A percentile compares a stretch with the other conserved stretches of the same genome.
Evolutionary conservation across 768 basidiomycete genomes (phyloP).

Genomic region (Favolaschia claudopus): DNA sequence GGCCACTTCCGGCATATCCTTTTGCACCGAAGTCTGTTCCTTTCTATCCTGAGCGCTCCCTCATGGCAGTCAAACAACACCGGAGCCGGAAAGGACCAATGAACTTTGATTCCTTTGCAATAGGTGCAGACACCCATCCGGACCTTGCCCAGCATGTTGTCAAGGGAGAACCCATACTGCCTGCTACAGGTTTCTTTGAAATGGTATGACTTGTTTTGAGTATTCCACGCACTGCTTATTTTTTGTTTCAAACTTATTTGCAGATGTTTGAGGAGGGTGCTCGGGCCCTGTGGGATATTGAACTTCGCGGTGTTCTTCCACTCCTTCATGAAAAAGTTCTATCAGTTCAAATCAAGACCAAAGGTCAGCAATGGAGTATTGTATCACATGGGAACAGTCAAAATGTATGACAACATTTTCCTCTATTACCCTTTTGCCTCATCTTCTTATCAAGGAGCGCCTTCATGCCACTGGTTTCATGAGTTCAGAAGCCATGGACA

Average conservation of each 20-base stretch:
- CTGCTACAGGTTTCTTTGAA: slow-evolving; percentile 46
- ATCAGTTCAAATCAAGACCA: slow-evolving; percentile 24
- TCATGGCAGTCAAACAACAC: slow-evolving; percentile 28
- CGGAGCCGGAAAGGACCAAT: slow-evolving; percentile 42
- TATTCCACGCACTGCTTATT: too few species aligned
- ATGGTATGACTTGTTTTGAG: slow-evolving; percentile 36
- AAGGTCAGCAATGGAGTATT: slow-evolving; percentile 20
- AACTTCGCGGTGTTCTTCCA: slow-evolving; percentile 33
- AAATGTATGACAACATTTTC: background rate
- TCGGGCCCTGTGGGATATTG: slow-evolving; percentile 28
- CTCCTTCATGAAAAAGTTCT: slow-evolving; percentile 31
- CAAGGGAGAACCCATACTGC: slow-evolving; percentile 48
- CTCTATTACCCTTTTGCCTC: too few species aligned
- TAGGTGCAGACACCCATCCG: slow-evolving; percentile 44
- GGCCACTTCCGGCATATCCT: slow-evolving; percentile 37
- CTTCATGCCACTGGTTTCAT: slow-evolving; percentile 29
- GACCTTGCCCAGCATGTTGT: slow-evolving; percentile 50
- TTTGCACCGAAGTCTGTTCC: slow-evolving; percentile 38
- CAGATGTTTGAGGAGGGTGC: slow-evolving; percentile 27
- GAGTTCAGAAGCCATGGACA: slow-evolving; percentile 1
- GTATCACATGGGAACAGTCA: slow-evolving; percentile 6
- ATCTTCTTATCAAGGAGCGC: too few species aligned
- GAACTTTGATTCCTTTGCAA: slow-evolving; percentile 41
- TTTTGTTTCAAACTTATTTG: slow-evolving; percentile 27
- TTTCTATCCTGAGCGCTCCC: slow-evolving; percentile 17